Percentiles rank a stretch among this genome's conserved stretches.
phyloP scores from a whole-genome alignment of 305 asterid genomes.

The Caryopteris hybrid region DNA sequence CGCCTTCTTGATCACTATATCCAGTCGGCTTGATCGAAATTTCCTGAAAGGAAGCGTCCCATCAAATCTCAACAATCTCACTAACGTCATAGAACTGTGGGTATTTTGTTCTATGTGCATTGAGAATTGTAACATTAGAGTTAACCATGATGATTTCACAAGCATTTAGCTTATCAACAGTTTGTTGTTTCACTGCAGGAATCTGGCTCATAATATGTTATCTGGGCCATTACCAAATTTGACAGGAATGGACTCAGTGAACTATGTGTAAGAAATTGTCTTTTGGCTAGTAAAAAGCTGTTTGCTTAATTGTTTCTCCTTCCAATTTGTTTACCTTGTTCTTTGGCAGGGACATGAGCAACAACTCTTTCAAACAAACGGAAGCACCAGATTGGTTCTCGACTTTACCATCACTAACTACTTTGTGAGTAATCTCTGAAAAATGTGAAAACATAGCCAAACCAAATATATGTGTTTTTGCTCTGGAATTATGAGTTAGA shows the following conservation, averaged over 20 bases:
- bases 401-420: conserved; percentile 66
- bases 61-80: conserved; percentile 66
- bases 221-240: conserved; percentile 75
- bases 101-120: conserved; percentile 26
- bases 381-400: conserved; percentile 75
- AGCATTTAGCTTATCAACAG: neutral
- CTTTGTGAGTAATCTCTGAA: conserved; percentile 58
- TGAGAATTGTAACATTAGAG: neutral
- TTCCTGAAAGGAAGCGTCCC: conserved; percentile 55
- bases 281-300: neutral
- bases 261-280: conserved; percentile 57
- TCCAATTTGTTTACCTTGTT: neutral
- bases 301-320: neutral
- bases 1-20: neutral
- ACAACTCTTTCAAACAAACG: conserved; percentile 65
- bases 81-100: conserved; percentile 68
- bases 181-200: conserved; percentile 41
- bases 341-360: conserved; percentile 81
- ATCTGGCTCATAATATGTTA: conserved; percentile 72
- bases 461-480: conserved; percentile 8
- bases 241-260: conserved; percentile 74
- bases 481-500: neutral
- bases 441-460: neutral
- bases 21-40: conserved; percentile 93
- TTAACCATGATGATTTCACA: neutral